These are phyloP conservation scores for Fusarium papillatum DNA, from an alignment of 2,329 filamentous ascomycete genomes.

Conservation along the genomic window DNA sequence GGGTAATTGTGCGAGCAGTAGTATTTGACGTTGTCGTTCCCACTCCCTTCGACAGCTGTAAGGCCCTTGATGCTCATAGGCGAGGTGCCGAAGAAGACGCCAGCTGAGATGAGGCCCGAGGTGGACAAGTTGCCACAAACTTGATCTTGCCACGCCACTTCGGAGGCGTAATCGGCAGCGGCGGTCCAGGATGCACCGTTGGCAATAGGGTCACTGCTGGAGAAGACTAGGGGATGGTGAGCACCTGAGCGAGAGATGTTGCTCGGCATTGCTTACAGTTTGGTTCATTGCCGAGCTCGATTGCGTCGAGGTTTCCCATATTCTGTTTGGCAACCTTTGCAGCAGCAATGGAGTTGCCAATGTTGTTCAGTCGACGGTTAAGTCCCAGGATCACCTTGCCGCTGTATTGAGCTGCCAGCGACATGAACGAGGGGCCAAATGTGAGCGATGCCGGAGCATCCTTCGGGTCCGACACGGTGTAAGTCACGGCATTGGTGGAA, in stretches of 20 bases:
- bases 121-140: constrained; percentile 47
- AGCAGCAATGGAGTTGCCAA: constrained; percentile 67
- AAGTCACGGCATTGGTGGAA: constrained; percentile 61
- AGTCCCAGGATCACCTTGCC: constrained; percentile 66
- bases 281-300: constrained; percentile 71
- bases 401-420: constrained; percentile 60
- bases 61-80: constrained; percentile 53
- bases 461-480: constrained; percentile 59
- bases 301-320: constrained; percentile 64
- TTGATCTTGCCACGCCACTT: constrained; percentile 49
- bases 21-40: constrained; percentile 53
- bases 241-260: not conserved
- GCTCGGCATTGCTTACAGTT: constrained; percentile 57
- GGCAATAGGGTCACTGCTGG: constrained; percentile 37
- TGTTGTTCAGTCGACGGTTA: constrained; percentile 65
- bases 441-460: constrained; percentile 65
- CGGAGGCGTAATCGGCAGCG: constrained; percentile 47
- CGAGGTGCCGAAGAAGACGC: constrained; percentile 50
- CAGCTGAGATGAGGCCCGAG: constrained; percentile 47
- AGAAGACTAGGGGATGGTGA: constrained; percentile 9
- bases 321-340: constrained; percentile 57
- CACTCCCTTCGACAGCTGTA: constrained; percentile 51
- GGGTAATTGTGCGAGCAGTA: constrained; percentile 63
- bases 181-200: constrained; percentile 46
- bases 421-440: constrained; percentile 66